Conservation (phyloP, 257 asterid genomes). For the Sherardia arvensis region DNA sequence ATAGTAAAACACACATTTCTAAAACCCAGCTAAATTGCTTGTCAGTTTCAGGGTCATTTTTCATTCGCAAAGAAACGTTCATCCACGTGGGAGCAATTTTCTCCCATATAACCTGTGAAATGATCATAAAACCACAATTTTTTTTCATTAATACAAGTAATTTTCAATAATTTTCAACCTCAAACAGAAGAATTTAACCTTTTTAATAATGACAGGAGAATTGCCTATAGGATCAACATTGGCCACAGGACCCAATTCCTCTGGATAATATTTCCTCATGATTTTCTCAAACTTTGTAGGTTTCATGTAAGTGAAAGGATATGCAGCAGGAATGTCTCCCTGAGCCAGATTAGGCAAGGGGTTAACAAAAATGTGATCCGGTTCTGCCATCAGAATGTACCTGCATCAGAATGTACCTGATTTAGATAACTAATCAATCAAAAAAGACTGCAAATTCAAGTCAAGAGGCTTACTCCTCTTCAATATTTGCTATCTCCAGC, state of each 20-base stretch:
- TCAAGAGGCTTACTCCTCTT: slow-evolving; percentile 72
- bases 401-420: no score
- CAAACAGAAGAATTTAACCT: slow-evolving; percentile 90
- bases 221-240: no score
- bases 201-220: no score
- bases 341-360: slow-evolving; percentile 90
- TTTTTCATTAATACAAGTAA: neutral
- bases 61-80: slow-evolving; percentile 92
- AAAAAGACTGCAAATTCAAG: slow-evolving; percentile 22
- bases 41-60: slow-evolving; percentile 94
- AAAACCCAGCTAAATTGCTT: no score
- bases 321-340: slow-evolving; percentile 84
- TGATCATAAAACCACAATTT: neutral
- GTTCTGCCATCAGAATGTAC: no score
- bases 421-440: slow-evolving; percentile 25
- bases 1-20: slow-evolving; percentile 58
- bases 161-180: neutral
- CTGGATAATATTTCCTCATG: slow-evolving; percentile 83
- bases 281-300: slow-evolving; percentile 62
- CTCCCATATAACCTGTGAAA: slow-evolving; percentile 55
- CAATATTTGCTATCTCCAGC: slow-evolving; percentile 85
- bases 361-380: no score
- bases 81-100: slow-evolving; percentile 97
- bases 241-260: no score
- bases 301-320: slow-evolving; percentile 88